Percentiles rank a stretch among this genome's conserved stretches.
Evolutionary conservation across 2,329 filamentous ascomycete genomes (phyloP).

Genomic region (Fusarium heterosporum): DNA sequence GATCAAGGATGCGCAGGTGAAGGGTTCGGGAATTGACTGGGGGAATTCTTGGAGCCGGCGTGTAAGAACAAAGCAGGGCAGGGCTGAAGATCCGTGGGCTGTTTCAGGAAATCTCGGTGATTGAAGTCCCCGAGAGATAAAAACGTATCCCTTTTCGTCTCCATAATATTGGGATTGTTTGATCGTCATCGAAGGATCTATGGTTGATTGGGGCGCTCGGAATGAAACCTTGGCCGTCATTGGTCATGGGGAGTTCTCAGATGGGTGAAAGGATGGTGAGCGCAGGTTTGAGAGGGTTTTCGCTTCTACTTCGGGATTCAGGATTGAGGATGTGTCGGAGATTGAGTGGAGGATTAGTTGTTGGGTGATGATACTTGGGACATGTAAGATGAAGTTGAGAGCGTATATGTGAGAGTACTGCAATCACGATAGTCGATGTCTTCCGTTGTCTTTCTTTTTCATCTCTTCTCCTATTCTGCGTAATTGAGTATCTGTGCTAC

Average conservation of each 20-base stretch:
- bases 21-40: background rate
- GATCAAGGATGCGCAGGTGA: background rate
- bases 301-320: background rate
- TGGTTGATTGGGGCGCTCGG: background rate
- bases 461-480: background rate
- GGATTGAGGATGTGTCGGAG: constrained; percentile 9
- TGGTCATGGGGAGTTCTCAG: constrained; percentile 7
- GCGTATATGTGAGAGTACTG: background rate
- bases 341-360: constrained; percentile 17
- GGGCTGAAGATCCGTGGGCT: constrained; percentile 23
- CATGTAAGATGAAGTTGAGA: background rate
- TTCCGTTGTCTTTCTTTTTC: background rate
- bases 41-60: background rate
- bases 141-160: background rate
- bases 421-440: background rate
- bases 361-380: background rate
- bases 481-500: background rate
- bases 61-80: constrained; percentile 10
- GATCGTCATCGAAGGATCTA: background rate
- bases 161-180: background rate
- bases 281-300: constrained; percentile 37
- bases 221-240: background rate
- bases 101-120: constrained; percentile 6
- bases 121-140: background rate
- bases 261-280: background rate